These are phyloP conservation scores for Monosporascus sp. DNA, from an alignment of 2,329 filamentous ascomycete species.

Conservation along the genomic window DNA sequence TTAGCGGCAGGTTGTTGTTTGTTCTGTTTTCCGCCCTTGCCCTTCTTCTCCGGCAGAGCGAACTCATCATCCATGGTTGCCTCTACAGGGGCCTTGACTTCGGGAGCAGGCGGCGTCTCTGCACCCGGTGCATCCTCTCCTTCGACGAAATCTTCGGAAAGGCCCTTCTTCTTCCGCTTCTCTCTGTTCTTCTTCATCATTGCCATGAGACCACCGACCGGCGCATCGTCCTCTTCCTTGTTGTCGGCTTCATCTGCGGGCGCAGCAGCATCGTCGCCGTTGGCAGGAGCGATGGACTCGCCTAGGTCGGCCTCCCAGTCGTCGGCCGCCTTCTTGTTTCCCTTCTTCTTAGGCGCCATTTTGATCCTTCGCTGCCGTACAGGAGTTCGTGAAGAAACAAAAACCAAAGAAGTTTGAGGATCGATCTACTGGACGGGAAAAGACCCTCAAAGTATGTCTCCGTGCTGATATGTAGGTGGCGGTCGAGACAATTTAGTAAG, in stretches of 20 bases:
- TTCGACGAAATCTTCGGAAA: conserved; percentile 66
- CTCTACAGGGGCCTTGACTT: conserved; percentile 71
- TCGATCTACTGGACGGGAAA: neutral
- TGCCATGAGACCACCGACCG: conserved; percentile 67
- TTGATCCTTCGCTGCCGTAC: conserved; percentile 20
- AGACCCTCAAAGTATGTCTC: neutral
- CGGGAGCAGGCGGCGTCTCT: conserved; percentile 42
- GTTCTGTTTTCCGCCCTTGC: conserved; percentile 51
- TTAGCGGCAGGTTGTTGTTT: conserved; percentile 40
- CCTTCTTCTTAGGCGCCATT: conserved; percentile 95
- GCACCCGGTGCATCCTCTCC: conserved; percentile 52
- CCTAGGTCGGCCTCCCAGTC: conserved; percentile 95
- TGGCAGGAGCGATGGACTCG: conserved; percentile 63
- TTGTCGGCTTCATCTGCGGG: conserved; percentile 43
- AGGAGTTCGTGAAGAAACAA: neutral
- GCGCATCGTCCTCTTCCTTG: conserved; percentile 48
- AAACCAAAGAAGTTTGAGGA: neutral
- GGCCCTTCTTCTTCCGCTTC: conserved; percentile 87
- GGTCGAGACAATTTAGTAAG: neutral
- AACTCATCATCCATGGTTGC: conserved; percentile 83
- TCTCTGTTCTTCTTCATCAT: conserved; percentile 76
- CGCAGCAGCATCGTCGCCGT: conserved; percentile 43
- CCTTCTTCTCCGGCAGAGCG: conserved; percentile 70
- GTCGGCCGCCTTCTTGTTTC: conserved; percentile 74
- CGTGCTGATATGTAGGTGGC: neutral